Conservation (phyloP, 108 stramenopile species). For the Nitzschia palea region DNA sequence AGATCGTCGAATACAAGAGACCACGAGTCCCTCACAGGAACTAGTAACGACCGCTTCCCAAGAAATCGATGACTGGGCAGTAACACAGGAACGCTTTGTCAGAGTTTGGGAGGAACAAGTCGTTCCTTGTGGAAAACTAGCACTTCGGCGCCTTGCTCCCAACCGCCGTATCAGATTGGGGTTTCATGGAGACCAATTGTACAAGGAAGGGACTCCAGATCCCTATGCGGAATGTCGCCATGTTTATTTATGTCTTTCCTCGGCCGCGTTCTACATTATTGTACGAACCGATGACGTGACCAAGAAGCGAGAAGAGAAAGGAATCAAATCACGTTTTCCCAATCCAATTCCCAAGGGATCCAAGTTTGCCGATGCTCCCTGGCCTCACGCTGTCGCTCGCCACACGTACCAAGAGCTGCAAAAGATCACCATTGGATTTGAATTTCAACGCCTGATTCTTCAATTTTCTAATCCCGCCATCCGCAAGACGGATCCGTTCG, state of each 20-base stretch:
- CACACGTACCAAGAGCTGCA: slow-evolving; percentile 57
- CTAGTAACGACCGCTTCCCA: background rate
- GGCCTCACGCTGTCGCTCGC: slow-evolving; percentile 80
- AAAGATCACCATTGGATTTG: slow-evolving; percentile 81
- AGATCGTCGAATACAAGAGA: slow-evolving; percentile 30
- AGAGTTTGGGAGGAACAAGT: slow-evolving; percentile 77
- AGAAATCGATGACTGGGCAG: slow-evolving; percentile 12
- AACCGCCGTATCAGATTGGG: slow-evolving; percentile 47
- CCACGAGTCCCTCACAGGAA: background rate
- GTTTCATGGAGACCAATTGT: slow-evolving; percentile 71
- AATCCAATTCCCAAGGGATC: slow-evolving; percentile 55
- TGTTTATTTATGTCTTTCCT: slow-evolving; percentile 62
- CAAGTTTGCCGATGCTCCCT: slow-evolving; percentile 60
- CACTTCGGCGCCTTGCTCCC: slow-evolving; percentile 56
- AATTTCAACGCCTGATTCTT: slow-evolving; percentile 78
- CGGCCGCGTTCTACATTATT: slow-evolving; percentile 65
- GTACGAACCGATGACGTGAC: slow-evolving; percentile 53
- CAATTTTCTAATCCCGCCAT: slow-evolving; percentile 49
- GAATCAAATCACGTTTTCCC: slow-evolving; percentile 51
- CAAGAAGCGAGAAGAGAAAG: slow-evolving; percentile 34
- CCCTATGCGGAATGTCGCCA: slow-evolving; percentile 64
- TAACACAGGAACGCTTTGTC: slow-evolving; percentile 56
- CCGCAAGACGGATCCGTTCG: slow-evolving; percentile 51
- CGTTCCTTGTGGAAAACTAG: slow-evolving; percentile 71
- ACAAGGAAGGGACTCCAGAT: slow-evolving; percentile 33